These are phyloP conservation scores for Lactifluus piperatus DNA, from an alignment of 768 basidiomycete genomes.

Conservation along the genomic window DNA sequence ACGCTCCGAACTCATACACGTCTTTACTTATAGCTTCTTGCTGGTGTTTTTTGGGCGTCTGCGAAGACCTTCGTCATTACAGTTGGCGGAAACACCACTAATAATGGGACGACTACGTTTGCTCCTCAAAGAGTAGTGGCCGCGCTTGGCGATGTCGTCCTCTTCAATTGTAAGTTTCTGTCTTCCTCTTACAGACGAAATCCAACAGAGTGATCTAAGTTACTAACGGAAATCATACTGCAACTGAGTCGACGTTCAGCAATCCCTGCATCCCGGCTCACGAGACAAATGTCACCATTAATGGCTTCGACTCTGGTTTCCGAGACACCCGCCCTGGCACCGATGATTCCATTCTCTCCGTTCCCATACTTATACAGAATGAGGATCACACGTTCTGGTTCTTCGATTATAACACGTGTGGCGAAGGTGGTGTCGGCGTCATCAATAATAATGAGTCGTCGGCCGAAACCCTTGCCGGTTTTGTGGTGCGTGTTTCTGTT, in stretches of 20 bases:
- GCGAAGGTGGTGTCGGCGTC: constrained; percentile 49
- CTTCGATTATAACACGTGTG: constrained; percentile 48
- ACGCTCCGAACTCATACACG: not conserved
- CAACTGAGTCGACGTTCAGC: constrained; percentile 47
- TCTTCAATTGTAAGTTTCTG: constrained; percentile 44
- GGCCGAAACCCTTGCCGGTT: constrained; percentile 29
- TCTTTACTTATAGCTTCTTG: constrained; percentile 8
- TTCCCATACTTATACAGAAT: constrained; percentile 36
- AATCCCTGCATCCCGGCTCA: constrained; percentile 46
- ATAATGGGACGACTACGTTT: constrained; percentile 38
- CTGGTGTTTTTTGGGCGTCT: constrained; percentile 15
- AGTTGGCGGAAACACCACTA: constrained; percentile 39
- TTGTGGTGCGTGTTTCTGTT: constrained; percentile 31
- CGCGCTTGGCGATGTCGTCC: constrained; percentile 37
- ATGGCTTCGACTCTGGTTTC: constrained; percentile 51
- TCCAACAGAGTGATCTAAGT: constrained; percentile 46
- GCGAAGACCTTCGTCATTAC: constrained; percentile 38
- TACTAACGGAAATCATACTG: constrained; percentile 25
- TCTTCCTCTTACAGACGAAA: not conserved
- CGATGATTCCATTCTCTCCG: constrained; percentile 35
- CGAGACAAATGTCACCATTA: constrained; percentile 38
- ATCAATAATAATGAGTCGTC: constrained; percentile 46
- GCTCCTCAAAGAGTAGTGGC: constrained; percentile 38
- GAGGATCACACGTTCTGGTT: constrained; percentile 47
- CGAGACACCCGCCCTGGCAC: constrained; percentile 41